A percentile compares a stretch with the other conserved stretches of the same genome.
phyloP scores from a whole-genome alignment of 192 early-diverging fungal genomes.

The Piromyces sp. region DNA sequence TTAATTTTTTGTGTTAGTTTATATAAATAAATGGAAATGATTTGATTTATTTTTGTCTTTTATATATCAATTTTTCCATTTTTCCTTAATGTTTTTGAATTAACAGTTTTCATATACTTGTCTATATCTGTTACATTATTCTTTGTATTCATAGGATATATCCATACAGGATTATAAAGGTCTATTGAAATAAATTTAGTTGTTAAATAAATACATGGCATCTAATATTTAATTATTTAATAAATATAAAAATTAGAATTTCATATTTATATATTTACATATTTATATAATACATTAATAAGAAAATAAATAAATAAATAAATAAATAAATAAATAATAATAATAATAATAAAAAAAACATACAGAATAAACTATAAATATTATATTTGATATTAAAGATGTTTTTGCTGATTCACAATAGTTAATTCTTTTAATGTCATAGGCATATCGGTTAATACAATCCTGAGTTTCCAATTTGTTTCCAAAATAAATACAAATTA shows the following conservation, averaged over 20 bases:
- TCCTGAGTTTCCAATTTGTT: neutral
- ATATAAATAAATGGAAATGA: no score
- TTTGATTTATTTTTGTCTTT: no score
- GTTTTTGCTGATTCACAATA: neutral
- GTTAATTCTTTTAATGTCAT: neutral
- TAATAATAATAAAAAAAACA: neutral
- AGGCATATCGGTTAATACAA: neutral
- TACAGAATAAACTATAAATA: neutral
- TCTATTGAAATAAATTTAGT: neutral
- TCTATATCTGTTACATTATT: neutral
- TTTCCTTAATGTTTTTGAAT: neutral
- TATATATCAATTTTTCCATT: neutral
- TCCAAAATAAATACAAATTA: neutral
- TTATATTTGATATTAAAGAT: neutral
- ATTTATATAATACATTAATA: no score
- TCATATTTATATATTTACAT: no score
- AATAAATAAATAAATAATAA: no score
- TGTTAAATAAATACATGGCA: neutral
- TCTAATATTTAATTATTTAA: neutral
- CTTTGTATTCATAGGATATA: neutral
- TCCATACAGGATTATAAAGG: neutral
- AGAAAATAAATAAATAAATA: neutral
- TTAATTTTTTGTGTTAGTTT: no score
- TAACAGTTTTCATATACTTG: neutral
- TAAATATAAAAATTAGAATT: no score